These are phyloP conservation scores for Sarcodon aspratus DNA, from an alignment of 768 basidiomycete species.

Conservation along the genomic window DNA sequence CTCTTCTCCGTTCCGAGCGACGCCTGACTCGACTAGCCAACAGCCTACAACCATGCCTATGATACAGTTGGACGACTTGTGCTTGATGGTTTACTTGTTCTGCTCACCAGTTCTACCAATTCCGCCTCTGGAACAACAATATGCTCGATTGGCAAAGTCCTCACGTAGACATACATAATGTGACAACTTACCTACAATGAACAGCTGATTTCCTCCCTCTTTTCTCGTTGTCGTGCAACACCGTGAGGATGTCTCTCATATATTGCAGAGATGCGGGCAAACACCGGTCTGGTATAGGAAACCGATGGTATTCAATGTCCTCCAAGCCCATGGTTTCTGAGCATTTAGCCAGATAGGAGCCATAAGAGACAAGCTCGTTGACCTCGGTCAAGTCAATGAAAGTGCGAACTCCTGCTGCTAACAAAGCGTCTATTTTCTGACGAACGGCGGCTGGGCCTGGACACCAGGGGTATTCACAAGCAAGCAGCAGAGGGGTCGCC, in stretches of 20 bases:
- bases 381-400: slow-evolving; percentile 80
- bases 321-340: slow-evolving; percentile 42
- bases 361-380: slow-evolving; percentile 65
- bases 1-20: slow-evolving; percentile 49
- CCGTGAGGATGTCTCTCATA: slow-evolving; percentile 47
- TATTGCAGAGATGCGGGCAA: slow-evolving; percentile 48
- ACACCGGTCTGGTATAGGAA: slow-evolving; percentile 66
- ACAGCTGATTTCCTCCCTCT: slow-evolving; percentile 57
- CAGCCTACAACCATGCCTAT: slow-evolving; percentile 51
- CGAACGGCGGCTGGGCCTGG: slow-evolving; percentile 23
- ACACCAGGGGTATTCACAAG: slow-evolving; percentile 73
- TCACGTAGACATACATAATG: too few relatives aligned
- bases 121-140: neutral
- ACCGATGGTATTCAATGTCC: slow-evolving; percentile 64
- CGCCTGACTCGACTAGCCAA: slow-evolving; percentile 62
- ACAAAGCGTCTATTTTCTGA: slow-evolving; percentile 66
- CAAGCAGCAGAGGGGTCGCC: slow-evolving; percentile 62
- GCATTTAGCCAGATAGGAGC: slow-evolving; percentile 38
- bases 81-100: neutral
- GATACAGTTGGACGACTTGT: neutral
- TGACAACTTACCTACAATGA: slow-evolving; percentile 32
- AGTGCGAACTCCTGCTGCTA: slow-evolving; percentile 62
- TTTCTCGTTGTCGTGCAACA: slow-evolving; percentile 46
- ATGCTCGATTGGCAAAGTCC: too few relatives aligned
- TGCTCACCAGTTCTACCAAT: neutral